Evolutionary conservation across 768 basidiomycete species (phyloP).

Genomic region (Boletus vermiculosoides): DNA sequence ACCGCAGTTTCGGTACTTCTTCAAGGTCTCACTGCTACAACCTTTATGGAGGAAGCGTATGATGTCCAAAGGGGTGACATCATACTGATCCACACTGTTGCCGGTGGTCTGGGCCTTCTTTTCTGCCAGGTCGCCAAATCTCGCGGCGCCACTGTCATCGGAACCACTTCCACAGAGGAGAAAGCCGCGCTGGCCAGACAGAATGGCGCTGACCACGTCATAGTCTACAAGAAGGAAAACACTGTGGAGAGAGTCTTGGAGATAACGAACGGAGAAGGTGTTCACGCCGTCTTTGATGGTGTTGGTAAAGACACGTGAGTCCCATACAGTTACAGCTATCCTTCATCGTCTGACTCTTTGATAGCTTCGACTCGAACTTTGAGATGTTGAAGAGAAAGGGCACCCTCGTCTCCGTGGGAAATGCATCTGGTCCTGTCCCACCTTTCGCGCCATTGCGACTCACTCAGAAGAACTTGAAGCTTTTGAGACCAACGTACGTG

Average conservation of each 20-base stretch:
- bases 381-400: conserved; percentile 82
- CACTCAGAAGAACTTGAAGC: conserved; percentile 75
- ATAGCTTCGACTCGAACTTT: conserved; percentile 77
- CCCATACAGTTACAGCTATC: neutral
- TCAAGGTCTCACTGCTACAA: conserved; percentile 77
- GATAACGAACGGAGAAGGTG: conserved; percentile 75
- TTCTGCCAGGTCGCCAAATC: conserved; percentile 67
- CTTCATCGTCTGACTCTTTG: conserved; percentile 3
- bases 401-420: conserved; percentile 87
- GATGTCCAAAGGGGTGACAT: conserved; percentile 75
- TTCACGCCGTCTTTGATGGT: conserved; percentile 89
- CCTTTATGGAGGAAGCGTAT: conserved; percentile 83
- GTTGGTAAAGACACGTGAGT: conserved; percentile 95
- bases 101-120: conserved; percentile 80
- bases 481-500: conserved; percentile 70
- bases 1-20: conserved; percentile 66
- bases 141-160: conserved; percentile 86
- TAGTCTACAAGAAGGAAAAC: conserved; percentile 75
- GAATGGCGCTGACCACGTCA: conserved; percentile 84
- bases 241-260: conserved; percentile 71
- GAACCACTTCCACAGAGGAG: conserved; percentile 81
- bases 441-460: conserved; percentile 76
- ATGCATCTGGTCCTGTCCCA: conserved; percentile 83
- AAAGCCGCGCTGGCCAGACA: conserved; percentile 80
- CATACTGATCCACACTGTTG: conserved; percentile 86